Evolutionary conservation across 441 rosid species (phyloP), one percentile per base, ranked within the genome.

Genomic region (Theobroma grandiflorum): DNA sequence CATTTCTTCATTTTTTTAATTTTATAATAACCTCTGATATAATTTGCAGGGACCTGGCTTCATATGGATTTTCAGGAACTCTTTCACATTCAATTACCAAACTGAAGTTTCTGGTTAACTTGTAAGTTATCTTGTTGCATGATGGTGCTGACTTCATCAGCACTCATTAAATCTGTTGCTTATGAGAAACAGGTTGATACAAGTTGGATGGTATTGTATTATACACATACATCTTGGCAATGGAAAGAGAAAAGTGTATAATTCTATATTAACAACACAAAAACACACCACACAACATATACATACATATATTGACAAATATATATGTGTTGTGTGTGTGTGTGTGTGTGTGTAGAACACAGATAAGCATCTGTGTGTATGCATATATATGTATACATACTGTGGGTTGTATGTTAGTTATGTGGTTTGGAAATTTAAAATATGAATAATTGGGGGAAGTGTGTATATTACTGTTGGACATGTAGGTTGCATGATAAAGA

Each of bases 61-160:
- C 99, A 78, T 89, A 63, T 75, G 99, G 95, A 83, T 90, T 97
- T 84, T 85, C 95, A 1, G 98, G 99, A 88, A 91, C 87, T 81
- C 88, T 96, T 78, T 93, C 98, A 18, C 89, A 91, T 79, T 87
- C 93, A 35, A 91, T 96, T 47, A 86, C 87, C 67, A 91, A 85
- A 85, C 88, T 96, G 69, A 91, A 90, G 91, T 90, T 84, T 82
- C 86, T 95, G 87, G 91, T 85, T 79, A 91, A 82, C 73, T 83
- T 96, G 98, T 96, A 88, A 91, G 94, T 82, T 73, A 66, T 18
- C 37, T 49, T 82, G 78, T 59, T 49, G 18, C 53, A 42, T 42
- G 49, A 42, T 58, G 53, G 16, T 5, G 49, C 38, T 42, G 26
- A 66, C 37, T 83, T 65, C 57, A 49, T 7, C 33, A 18, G 33